A percentile compares a stretch with the other conserved stretches of the same genome.
Conservation (phyloP, 1,284 basidiomycete genomes). For the Vanrija humicola region DNA sequence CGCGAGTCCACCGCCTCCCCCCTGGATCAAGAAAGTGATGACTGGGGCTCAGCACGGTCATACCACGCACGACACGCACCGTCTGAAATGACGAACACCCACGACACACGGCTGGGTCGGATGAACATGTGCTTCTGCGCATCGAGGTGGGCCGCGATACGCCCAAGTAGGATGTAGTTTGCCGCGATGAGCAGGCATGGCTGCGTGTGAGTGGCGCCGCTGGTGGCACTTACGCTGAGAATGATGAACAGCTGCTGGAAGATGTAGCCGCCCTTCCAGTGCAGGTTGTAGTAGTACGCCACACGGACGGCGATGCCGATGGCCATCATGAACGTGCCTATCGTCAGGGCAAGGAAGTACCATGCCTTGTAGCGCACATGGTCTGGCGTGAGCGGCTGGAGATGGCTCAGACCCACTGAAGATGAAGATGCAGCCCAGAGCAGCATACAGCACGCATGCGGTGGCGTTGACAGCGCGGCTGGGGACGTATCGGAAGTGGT, state of each 20-base stretch:
- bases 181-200: constrained; percentile 72
- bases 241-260: not conserved
- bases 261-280: not conserved
- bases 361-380: not conserved
- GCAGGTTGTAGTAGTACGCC: not conserved
- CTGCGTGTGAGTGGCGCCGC: constrained; percentile 23
- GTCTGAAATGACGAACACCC: constrained; percentile 50
- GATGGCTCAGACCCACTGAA: constrained; percentile 43
- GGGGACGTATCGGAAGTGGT: constrained; percentile 57
- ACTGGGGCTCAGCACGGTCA: not conserved
- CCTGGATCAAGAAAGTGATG: constrained; percentile 61
- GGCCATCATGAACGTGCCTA: not conserved
- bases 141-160: constrained; percentile 56
- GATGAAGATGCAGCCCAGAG: constrained; percentile 55
- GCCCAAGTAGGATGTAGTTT: constrained; percentile 63
- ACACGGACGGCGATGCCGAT: not conserved
- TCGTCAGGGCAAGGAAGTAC: not conserved
- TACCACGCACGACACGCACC: constrained; percentile 38
- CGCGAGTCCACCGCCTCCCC: constrained; percentile 45
- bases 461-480: constrained; percentile 57
- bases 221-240: not conserved
- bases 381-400: not conserved
- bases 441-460: constrained; percentile 55
- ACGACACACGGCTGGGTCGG: constrained; percentile 18
- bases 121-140: constrained; percentile 49